Conservation (phyloP, 164 flowering plant species). For the Saururus chinensis region DNA sequence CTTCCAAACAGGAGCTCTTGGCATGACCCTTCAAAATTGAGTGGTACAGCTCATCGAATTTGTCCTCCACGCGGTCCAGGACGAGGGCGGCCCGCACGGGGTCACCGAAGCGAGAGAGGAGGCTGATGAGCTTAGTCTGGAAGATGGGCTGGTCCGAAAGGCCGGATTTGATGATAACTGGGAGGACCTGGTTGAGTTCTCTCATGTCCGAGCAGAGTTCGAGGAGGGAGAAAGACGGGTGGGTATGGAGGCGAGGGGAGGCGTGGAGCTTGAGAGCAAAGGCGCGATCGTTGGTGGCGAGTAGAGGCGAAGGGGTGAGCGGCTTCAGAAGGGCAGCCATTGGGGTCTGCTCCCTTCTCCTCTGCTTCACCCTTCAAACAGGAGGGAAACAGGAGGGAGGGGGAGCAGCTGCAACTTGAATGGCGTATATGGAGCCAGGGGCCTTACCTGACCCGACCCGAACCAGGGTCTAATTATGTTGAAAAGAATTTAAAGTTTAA, state of each 20-base stretch:
- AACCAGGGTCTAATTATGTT: too few species aligned
- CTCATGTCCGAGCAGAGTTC: slow-evolving; percentile 50
- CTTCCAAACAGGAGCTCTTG: slow-evolving; percentile 25
- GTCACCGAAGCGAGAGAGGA: slow-evolving; percentile 52
- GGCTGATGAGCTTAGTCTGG: slow-evolving; percentile 68
- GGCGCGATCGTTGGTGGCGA: background rate
- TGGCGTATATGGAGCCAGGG: too few species aligned
- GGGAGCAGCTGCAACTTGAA: too few species aligned
- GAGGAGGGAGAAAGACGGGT: slow-evolving; percentile 63
- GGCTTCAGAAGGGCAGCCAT: background rate
- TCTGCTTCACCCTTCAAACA: too few species aligned
- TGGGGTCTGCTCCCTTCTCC: background rate
- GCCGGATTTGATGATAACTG: slow-evolving; percentile 46
- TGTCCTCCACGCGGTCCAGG: slow-evolving; percentile 47
- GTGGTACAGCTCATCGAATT: slow-evolving; percentile 57
- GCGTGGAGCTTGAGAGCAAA: slow-evolving; percentile 8
- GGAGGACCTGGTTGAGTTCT: slow-evolving; percentile 56
- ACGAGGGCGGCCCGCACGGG: slow-evolving; percentile 48
- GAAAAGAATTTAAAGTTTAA: too few species aligned
- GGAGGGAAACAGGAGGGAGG: too few species aligned
- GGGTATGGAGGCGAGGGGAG: slow-evolving; percentile 23
- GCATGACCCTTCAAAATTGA: slow-evolving; percentile 74
- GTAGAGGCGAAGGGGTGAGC: background rate
- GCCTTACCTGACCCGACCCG: too few species aligned
- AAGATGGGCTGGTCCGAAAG: slow-evolving; percentile 42